A percentile compares a stretch with the other conserved stretches of the same genome.
These are phyloP conservation scores for Neocallimastix lanati DNA, from an alignment of 192 early-diverging fungal species.

Conservation along the genomic window DNA sequence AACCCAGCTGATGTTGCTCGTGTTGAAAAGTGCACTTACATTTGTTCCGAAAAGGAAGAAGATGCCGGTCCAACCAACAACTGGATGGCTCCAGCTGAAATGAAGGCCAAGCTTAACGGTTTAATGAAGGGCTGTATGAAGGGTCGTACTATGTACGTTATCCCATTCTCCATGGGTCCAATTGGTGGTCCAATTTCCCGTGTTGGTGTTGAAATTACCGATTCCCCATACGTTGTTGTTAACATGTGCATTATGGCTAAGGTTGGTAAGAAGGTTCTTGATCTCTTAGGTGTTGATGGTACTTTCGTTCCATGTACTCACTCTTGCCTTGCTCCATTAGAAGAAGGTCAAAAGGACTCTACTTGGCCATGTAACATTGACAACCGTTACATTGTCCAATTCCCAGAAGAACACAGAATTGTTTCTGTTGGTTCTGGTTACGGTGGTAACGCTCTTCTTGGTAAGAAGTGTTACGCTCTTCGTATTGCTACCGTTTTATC, in stretches of 20 bases:
- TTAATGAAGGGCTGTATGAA: slow-evolving; percentile 3
- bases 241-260: slow-evolving; percentile 2
- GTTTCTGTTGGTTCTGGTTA: slow-evolving; percentile 3
- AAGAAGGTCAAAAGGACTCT: slow-evolving; percentile 1
- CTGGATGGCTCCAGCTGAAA: slow-evolving; percentile 3
- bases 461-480: slow-evolving; percentile 4
- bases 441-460: slow-evolving; percentile 5
- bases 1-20: slow-evolving; percentile 8
- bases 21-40: slow-evolving; percentile 2
- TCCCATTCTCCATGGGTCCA: slow-evolving; percentile 5
- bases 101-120: slow-evolving; percentile 3
- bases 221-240: slow-evolving; percentile 4
- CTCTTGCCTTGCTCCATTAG: slow-evolving; percentile 1
- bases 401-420: slow-evolving; percentile 1
- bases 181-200: neutral
- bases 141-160: slow-evolving; percentile 8
- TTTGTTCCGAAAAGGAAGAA: slow-evolving; percentile 4
- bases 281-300: neutral
- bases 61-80: slow-evolving; percentile 8
- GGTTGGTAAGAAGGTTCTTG: slow-evolving; percentile 4
- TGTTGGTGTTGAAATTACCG: slow-evolving; percentile 1
- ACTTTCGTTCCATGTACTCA: slow-evolving; percentile 1
- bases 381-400: slow-evolving; percentile 3
- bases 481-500: slow-evolving; percentile 1
- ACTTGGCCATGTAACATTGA: slow-evolving; percentile 4